A percentile compares a stretch with the other conserved stretches of the same genome.
phyloP scores from a whole-genome alignment of 208 protist species.

The Porcisia deanei region DNA sequence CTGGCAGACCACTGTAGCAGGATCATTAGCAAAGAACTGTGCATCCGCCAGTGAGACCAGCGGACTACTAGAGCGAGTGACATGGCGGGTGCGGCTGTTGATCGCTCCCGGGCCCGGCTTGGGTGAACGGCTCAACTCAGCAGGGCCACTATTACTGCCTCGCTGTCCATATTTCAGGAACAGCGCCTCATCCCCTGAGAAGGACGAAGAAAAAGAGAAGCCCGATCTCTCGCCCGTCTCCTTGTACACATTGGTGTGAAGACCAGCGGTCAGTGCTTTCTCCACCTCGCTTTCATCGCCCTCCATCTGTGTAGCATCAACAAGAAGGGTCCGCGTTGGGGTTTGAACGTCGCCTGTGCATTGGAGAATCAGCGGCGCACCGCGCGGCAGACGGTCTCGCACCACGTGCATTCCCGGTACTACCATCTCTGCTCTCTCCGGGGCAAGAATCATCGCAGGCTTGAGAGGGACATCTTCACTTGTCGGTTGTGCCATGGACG shows the following conservation, averaged over 20 bases:
- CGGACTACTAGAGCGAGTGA: constrained; percentile 2
- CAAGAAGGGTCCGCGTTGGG: constrained; percentile 17
- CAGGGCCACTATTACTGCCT: neutral
- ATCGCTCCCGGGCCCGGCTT: neutral
- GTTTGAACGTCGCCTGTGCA: constrained; percentile 30
- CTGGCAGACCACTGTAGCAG: neutral
- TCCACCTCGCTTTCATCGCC: constrained; percentile 5
- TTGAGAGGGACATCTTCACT: neutral
- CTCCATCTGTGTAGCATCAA: constrained; percentile 2
- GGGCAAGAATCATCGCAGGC: neutral
- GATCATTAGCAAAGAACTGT: neutral
- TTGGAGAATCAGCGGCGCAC: constrained; percentile 28
- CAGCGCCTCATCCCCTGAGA: neutral
- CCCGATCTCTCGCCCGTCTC: constrained; percentile 18
- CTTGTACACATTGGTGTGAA: constrained; percentile 22
- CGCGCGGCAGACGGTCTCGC: constrained; percentile 19
- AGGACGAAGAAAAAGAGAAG: neutral
- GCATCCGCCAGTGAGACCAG: constrained; percentile 9
- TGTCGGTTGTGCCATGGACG: neutral
- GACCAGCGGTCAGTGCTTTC: constrained; percentile 26
- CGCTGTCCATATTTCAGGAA: neutral
- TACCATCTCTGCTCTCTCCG: neutral
- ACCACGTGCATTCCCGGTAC: constrained; percentile 13
- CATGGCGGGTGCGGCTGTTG: neutral
- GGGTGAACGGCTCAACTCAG: neutral